These are phyloP conservation scores for Chlamydomonas reinhardtii DNA, from an alignment of 163 green algal genomes.

Conservation along the genomic window DNA sequence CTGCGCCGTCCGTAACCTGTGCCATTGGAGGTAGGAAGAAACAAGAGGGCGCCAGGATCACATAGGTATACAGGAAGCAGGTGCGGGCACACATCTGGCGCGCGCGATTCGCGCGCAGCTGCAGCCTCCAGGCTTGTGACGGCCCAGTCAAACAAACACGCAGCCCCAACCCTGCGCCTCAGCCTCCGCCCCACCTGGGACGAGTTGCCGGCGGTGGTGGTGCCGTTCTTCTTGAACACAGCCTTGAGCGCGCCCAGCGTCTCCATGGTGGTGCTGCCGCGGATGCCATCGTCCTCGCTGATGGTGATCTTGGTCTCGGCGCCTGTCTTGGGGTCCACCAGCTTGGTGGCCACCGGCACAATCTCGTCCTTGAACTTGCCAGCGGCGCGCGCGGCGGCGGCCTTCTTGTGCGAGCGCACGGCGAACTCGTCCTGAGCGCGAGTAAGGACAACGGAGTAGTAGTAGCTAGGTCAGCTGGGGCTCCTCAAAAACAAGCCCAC, in stretches of 20 bases:
- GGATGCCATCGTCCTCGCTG: slow-evolving; percentile 93
- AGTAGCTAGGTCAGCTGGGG: too few species aligned
- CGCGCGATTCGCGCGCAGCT: too few species aligned
- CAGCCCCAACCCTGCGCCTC: too few species aligned
- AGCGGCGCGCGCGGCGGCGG: slow-evolving; percentile 79
- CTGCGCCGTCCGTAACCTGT: slow-evolving; percentile 96
- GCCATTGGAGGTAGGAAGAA: too few species aligned
- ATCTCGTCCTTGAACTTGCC: slow-evolving; percentile 97
- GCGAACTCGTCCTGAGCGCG: slow-evolving; percentile 91
- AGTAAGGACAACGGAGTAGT: not conserved
- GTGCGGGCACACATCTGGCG: not conserved
- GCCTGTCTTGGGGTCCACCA: slow-evolving; percentile 87
- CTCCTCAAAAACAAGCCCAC: too few species aligned
- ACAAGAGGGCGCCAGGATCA: not conserved
- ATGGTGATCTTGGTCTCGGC: slow-evolving; percentile 84
- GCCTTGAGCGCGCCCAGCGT: slow-evolving; percentile 79
- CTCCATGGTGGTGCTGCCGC: slow-evolving; percentile 75
- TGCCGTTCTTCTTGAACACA: slow-evolving; percentile 97
- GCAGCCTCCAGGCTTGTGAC: too few species aligned
- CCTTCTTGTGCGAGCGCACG: slow-evolving; percentile 88
- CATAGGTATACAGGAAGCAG: too few species aligned
- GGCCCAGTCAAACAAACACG: too few species aligned
- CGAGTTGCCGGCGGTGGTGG: slow-evolving; percentile 95
- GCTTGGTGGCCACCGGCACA: slow-evolving; percentile 94
- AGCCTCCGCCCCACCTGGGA: slow-evolving; percentile 91